phyloP scores from a whole-genome alignment of 225 moss, liverwort and hornwort species.

The Thuidium tamariscinum region DNA sequence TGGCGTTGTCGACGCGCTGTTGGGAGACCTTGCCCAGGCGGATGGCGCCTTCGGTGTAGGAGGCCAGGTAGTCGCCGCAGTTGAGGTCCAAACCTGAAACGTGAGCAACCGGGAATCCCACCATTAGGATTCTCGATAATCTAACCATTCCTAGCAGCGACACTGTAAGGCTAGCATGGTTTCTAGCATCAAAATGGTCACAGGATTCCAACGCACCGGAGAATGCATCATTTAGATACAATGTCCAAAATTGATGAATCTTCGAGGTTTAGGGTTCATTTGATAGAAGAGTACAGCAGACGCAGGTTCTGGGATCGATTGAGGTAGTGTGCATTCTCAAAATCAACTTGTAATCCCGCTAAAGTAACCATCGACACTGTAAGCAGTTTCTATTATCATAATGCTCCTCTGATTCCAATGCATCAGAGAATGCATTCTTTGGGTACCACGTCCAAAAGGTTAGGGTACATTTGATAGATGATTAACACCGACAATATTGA shows the following conservation, averaged over 20 bases:
- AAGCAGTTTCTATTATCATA: background rate
- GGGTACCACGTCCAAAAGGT: too few species aligned
- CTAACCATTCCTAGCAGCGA: background rate
- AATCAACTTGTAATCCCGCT: background rate
- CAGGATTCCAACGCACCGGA: background rate
- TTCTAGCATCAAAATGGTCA: background rate
- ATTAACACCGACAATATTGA: background rate
- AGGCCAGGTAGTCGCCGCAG: constrained; percentile 63
- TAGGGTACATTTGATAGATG: background rate
- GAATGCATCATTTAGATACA: background rate
- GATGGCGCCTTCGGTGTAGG: constrained; percentile 47
- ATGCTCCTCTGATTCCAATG: background rate
- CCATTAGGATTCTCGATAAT: background rate
- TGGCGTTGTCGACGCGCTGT: constrained; percentile 39
- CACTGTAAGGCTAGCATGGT: background rate
- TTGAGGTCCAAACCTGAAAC: constrained; percentile 68
- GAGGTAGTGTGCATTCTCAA: background rate
- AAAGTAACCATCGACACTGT: background rate
- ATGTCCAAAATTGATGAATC: background rate
- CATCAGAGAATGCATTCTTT: background rate
- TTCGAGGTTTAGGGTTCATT: background rate
- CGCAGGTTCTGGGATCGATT: background rate
- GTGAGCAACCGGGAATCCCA: background rate
- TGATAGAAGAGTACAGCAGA: background rate
- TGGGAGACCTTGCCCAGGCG: constrained; percentile 44